Evolutionary conservation across 1,284 basidiomycete species (phyloP), one percentile per base, ranked within the genome.

Genomic region (Psilocybe mexicana): DNA sequence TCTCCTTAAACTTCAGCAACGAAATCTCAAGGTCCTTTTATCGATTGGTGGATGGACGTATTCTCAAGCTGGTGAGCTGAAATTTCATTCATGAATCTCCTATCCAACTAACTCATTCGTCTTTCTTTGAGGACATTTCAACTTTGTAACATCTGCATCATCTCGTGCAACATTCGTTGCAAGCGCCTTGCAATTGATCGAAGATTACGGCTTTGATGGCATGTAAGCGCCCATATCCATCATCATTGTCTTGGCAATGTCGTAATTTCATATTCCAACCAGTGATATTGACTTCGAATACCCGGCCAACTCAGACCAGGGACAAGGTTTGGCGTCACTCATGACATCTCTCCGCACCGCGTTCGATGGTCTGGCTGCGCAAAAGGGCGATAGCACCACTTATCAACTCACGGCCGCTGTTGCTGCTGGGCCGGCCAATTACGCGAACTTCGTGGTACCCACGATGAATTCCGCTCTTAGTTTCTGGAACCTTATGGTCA

Each of bases 401-500:
- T 89, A 88, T 61, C 75, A 82, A 56, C 63, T 90, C 50, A 83
- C 84, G 26, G 85, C 75, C 3, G 82, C 82, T 18, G 81, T 83
- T 46, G 71, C 79, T 12, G 92, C 92, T 55, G 93, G 93, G 25
- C 64, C 80, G 2, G 75, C 77, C 25, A 85, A 92, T 68, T 89
- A 91, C 68, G 76, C 81, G 50, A 80, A 85, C 61, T 79, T 94
- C 23, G 77, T 81, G 10, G 76, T 96, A 14, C 68, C 79, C 7
- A 85, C 88, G 66, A 92, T 96, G 90, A 85, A 94, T 68, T 70
- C 71, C 11, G 85, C 82, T 25, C 74, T 96, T 46, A 84, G 82
- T 43, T 94, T 90, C 74, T 96, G 93, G 93, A 96, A 96, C 71
- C 73, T 98, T 56, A 97, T 98, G 94, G 90, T 89, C 67, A 64